These are phyloP conservation scores for Tolypocladium guangdongense DNA, from an alignment of 2,329 filamentous ascomycete species.

Conservation along the genomic window DNA sequence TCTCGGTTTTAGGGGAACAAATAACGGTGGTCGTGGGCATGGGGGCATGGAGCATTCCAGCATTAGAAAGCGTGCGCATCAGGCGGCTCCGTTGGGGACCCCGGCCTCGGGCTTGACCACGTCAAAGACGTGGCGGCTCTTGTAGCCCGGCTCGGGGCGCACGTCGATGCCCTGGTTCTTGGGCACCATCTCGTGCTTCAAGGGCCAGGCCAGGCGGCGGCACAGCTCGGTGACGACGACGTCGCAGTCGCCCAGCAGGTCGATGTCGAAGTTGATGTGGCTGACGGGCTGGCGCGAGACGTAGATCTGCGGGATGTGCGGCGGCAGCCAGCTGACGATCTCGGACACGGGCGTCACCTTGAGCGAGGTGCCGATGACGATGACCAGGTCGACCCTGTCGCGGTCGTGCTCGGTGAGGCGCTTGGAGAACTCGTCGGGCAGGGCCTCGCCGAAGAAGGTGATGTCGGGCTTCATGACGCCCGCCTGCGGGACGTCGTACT, in stretches of 20 bases:
- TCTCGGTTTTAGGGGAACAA: neutral
- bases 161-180: conserved; percentile 51
- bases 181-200: conserved; percentile 78
- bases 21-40: no score
- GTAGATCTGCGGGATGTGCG: conserved; percentile 80
- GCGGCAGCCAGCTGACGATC: conserved; percentile 69
- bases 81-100: neutral
- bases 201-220: conserved; percentile 66
- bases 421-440: conserved; percentile 73
- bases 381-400: conserved; percentile 72
- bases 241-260: conserved; percentile 92
- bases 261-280: conserved; percentile 93
- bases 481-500: conserved; percentile 47
- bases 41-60: no score
- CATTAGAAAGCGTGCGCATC: no score
- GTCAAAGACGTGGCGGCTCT: conserved; percentile 27
- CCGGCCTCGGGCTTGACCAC: conserved; percentile 4
- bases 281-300: conserved; percentile 74
- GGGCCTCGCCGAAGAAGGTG: conserved; percentile 89
- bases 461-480: conserved; percentile 97
- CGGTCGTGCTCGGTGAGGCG: conserved; percentile 75
- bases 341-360: conserved; percentile 94
- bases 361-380: conserved; percentile 92
- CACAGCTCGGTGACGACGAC: conserved; percentile 81
- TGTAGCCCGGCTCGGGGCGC: conserved; percentile 20